These are phyloP conservation scores for Ustilaginoidea virens DNA, from an alignment of 2,329 filamentous ascomycete species.

Conservation along the genomic window DNA sequence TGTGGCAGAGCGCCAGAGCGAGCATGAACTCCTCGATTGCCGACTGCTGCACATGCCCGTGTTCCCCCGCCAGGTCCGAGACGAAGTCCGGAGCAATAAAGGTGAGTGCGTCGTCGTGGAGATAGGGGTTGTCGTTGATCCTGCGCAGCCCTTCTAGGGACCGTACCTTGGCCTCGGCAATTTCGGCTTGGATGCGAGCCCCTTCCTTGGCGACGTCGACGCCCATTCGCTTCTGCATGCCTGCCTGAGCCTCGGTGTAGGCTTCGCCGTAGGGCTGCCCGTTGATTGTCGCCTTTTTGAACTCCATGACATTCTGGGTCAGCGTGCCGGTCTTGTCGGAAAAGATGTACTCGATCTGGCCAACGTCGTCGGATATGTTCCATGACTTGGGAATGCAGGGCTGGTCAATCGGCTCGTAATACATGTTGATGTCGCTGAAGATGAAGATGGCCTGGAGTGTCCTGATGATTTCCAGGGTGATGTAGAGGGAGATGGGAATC, in stretches of 20 bases:
- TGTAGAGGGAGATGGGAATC: constrained; percentile 95
- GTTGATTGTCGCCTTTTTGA: constrained; percentile 96
- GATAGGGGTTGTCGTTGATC: constrained; percentile 77
- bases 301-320: constrained; percentile 98
- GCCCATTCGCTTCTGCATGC: constrained; percentile 85
- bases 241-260: constrained; percentile 91
- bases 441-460: constrained; percentile 93
- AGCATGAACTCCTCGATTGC: constrained; percentile 90
- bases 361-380: constrained; percentile 97
- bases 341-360: constrained; percentile 98
- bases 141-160: constrained; percentile 61
- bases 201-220: constrained; percentile 73
- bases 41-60: constrained; percentile 58
- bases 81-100: constrained; percentile 89
- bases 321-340: constrained; percentile 95
- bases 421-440: constrained; percentile 92
- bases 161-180: constrained; percentile 57
- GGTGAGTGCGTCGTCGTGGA: constrained; percentile 78
- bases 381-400: constrained; percentile 94
- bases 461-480: constrained; percentile 89
- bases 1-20: constrained; percentile 87
- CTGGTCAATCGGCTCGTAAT: constrained; percentile 86
- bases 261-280: constrained; percentile 94
- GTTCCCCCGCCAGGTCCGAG: constrained; percentile 62
- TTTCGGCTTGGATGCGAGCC: constrained; percentile 57